Base-by-base conservation (phyloP, 1,284 basidiomycete genomes). In the Pseudomicrostroma phylloplanum region DNA sequence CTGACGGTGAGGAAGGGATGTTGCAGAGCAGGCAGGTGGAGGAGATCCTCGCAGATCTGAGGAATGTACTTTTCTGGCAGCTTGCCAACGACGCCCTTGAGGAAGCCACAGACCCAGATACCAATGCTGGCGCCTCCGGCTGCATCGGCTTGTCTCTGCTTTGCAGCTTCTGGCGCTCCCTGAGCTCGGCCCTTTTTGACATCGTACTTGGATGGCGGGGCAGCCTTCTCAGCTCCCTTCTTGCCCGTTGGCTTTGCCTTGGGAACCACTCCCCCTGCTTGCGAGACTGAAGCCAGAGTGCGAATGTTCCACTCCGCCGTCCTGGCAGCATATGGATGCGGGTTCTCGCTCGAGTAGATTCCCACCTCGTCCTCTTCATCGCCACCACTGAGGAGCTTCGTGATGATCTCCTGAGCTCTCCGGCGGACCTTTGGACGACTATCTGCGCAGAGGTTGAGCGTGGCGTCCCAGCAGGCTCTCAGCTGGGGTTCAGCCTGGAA, bases 381-480 rank as follows among this genome's bases (percentile, higher is more conserved):
- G 9, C 36, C 25, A 13, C 26, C 23, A 8, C 25, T 23, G 0
- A 79, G 73, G 21, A 92, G 83, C 68, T 90, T 87, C 67, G 84
- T 84, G 48, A 98, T 84, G 23, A 90, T 85, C 71, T 96, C 92
- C 61, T 89, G 88, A 9, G 94, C 92, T 67, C 88, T 86, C 80
- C 87, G 92, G 62, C 96, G 86, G 55, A 98, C 91, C 82, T 98
- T 97, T 42, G 96, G 94, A 54, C 94, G 83, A 1, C 87, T 85
- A 81, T 98, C 94, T 57, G 92, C 83, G 70, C 87, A 88, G 57
- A 97, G 82, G 64, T 89, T 87, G 55, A 98, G 82, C 55, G 94
- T 82, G 86, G 70, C 89, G 84, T 76, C 81, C 79, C 82, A 87
- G 72, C 71, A 74, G 1, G 66, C 67, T 11, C 64, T 64, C 40